Evolutionary conservation across 2,329 filamentous ascomycete species (phyloP), one percentile per base, ranked within the genome.

Genomic region (Microdochium trichocladiopsis): DNA sequence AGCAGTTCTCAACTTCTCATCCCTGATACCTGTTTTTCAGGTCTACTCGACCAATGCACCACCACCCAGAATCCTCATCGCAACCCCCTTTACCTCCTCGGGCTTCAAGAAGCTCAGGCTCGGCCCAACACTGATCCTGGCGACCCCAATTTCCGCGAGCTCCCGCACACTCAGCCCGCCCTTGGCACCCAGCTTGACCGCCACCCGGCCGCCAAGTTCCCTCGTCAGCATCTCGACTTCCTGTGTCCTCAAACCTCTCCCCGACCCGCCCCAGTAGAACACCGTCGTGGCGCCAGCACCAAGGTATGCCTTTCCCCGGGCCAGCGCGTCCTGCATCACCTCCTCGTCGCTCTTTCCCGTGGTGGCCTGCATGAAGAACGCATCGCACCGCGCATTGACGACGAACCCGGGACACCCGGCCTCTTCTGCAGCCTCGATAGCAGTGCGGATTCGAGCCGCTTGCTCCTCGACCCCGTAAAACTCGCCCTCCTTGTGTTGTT

Each of bases 321-420:
- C 61, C 47, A 84, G 69, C 2, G 75, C 79, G 48, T 83, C 76
- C 2, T 69, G 60, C 10, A 83, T 53, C 3, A 59, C 62, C 11
- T 52, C 62, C 48, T 63, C 74, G 45, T 69, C 66, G 18, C 62
- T 55, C 4, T 61, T 53, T 4, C 54, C 57, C 1, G 56, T 52
- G 2, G 56, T 57, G 3, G 70, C 63, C 1, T 68, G 59, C 10
- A 70, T 58, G 2, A 67, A 58, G 9, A 83, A 68, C 4, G 78
- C 69, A 65, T 86, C 82, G 21, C 76, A 80, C 4, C 83, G 67
- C 3, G 82, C 83, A 64, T 78, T 85, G 51, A 83, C 59, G 18
- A 75, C 78, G 56, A 83, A 83, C 51, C 79, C 75, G 0, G 74
- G 72, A 1, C 82, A 74, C 0, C 79, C 79, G 0, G 67, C 68